Conservation (phyloP, 2,329 filamentous ascomycete species). For the Anthostomella pinea region DNA sequence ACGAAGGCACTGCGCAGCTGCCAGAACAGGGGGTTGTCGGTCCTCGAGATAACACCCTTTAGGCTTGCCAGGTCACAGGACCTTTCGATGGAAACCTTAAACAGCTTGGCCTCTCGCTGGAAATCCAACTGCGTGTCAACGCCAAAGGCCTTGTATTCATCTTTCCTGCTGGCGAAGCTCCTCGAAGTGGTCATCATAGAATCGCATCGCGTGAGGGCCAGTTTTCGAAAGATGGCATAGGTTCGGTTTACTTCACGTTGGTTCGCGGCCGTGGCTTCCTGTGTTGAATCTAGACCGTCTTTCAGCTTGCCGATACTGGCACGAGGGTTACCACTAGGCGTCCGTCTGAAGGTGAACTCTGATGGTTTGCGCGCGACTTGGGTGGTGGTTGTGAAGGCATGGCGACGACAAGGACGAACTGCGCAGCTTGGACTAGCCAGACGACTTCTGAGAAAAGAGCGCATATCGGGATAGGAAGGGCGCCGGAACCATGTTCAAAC, state of each 20-base stretch:
- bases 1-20: slow-evolving; percentile 60
- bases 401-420: slow-evolving; percentile 12
- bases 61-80: slow-evolving; percentile 43
- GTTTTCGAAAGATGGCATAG: slow-evolving; percentile 24
- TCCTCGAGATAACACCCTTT: slow-evolving; percentile 34
- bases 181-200: slow-evolving; percentile 34
- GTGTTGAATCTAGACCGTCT: neutral
- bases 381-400: slow-evolving; percentile 26
- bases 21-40: slow-evolving; percentile 55
- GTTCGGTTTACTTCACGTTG: slow-evolving; percentile 13
- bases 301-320: too few relatives aligned
- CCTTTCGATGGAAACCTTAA: slow-evolving; percentile 43
- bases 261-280: neutral
- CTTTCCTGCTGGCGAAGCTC: slow-evolving; percentile 21
- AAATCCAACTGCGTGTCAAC: slow-evolving; percentile 40
- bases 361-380: slow-evolving; percentile 4
- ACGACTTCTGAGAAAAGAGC: slow-evolving; percentile 22
- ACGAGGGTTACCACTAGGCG: too few relatives aligned
- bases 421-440: slow-evolving; percentile 24
- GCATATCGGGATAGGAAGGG: slow-evolving; percentile 24
- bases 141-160: slow-evolving; percentile 34
- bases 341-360: too few relatives aligned
- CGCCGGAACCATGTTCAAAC: slow-evolving; percentile 25
- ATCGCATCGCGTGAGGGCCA: slow-evolving; percentile 33
- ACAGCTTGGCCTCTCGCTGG: slow-evolving; percentile 42